A percentile compares a stretch with the other conserved stretches of the same genome.
These are phyloP conservation scores for Citrus unshiu DNA, from an alignment of 345 rosid genomes.

Conservation along the genomic window DNA sequence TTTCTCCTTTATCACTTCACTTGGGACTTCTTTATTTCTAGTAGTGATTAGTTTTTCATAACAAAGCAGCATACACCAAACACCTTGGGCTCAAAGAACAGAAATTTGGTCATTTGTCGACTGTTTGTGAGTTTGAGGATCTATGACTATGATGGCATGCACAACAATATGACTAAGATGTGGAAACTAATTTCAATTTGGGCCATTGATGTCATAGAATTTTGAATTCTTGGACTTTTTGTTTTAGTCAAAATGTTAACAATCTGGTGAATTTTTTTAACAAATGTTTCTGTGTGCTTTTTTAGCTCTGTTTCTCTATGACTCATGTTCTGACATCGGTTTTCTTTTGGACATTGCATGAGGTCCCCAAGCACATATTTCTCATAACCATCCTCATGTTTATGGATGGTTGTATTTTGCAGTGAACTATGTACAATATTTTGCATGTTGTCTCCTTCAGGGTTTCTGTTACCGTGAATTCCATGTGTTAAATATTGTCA, in stretches of 20 bases:
- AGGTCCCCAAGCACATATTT: background rate
- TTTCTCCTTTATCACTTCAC: background rate
- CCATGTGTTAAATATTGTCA: background rate
- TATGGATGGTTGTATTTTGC: background rate
- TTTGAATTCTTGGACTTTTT: background rate
- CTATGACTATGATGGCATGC: background rate
- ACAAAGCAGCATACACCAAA: background rate
- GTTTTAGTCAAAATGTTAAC: background rate
- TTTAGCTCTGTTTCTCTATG: background rate
- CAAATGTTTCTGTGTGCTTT: background rate
- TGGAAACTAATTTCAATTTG: background rate
- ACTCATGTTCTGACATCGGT: background rate
- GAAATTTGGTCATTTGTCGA: background rate
- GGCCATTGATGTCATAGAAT: background rate
- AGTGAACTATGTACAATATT: background rate
- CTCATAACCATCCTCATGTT: background rate
- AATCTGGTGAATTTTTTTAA: background rate
- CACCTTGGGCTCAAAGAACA: background rate
- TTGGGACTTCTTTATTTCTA: background rate
- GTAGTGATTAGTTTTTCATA: background rate
- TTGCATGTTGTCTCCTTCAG: conserved; percentile 1
- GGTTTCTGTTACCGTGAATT: background rate
- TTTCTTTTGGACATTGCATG: background rate
- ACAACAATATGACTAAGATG: background rate
- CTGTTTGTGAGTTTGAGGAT: background rate